A percentile compares a stretch with the other conserved stretches of the same genome.
Evolutionary conservation across 768 basidiomycete species (phyloP).

Genomic region (Cystobasidium onofrii): DNA sequence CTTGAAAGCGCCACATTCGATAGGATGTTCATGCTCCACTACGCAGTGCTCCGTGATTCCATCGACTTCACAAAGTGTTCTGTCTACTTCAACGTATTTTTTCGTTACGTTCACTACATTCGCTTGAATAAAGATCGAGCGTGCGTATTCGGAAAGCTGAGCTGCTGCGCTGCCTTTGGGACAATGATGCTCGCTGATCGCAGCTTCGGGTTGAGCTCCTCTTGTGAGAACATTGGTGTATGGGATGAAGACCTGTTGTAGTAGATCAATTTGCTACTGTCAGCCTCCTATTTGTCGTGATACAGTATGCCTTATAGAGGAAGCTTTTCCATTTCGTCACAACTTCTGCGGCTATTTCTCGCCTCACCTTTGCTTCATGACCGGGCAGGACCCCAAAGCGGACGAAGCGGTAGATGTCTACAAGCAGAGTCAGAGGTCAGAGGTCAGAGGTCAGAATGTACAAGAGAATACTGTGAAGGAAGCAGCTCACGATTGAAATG

Average conservation of each 20-base stretch:
- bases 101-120: slow-evolving; percentile 31
- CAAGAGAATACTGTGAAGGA: too few species aligned
- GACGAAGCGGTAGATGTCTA: slow-evolving; percentile 41
- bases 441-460: too few species aligned
- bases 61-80: slow-evolving; percentile 37
- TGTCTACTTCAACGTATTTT: slow-evolving; percentile 38
- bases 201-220: background rate
- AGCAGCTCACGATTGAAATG: slow-evolving; percentile 41
- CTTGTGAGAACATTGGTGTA: slow-evolving; percentile 32
- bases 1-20: slow-evolving; percentile 5
- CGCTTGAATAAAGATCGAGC: slow-evolving; percentile 37
- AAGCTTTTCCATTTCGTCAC: background rate
- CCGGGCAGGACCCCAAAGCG: slow-evolving; percentile 39
- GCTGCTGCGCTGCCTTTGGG: background rate
- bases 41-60: slow-evolving; percentile 30
- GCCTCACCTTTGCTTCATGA: slow-evolving; percentile 36
- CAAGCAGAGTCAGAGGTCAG: background rate
- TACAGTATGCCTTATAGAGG: background rate
- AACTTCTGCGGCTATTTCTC: background rate
- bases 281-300: background rate
- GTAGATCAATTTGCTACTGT: background rate
- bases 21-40: slow-evolving; percentile 16
- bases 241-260: slow-evolving; percentile 36
- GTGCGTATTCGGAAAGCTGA: background rate
- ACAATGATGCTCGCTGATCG: background rate